Conservation (phyloP, 2,329 filamentous ascomycete genomes). For the Dactylonectria macrodidyma region DNA sequence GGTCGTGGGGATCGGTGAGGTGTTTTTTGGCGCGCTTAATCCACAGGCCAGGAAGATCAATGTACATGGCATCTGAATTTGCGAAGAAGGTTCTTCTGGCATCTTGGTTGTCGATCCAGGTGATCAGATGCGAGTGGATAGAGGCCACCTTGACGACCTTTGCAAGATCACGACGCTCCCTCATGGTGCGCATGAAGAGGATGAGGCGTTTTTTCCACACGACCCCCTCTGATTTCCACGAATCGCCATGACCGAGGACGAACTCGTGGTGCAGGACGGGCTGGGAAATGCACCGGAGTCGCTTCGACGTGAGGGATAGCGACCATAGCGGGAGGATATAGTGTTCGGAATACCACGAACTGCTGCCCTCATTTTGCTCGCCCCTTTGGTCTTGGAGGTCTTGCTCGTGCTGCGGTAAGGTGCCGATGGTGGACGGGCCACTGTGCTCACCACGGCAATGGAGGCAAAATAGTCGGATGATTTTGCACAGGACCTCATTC, state of each 20-base stretch:
- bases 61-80: neutral
- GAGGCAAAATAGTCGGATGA: conserved; percentile 14
- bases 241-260: conserved; percentile 22
- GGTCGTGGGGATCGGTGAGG: neutral
- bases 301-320: conserved; percentile 3
- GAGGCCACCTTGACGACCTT: neutral
- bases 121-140: neutral
- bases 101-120: neutral
- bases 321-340: conserved; percentile 16
- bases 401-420: neutral
- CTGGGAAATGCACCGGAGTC: conserved; percentile 7
- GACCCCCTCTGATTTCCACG: neutral
- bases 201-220: conserved; percentile 6
- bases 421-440: conserved; percentile 10
- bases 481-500: neutral
- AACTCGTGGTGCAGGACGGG: conserved; percentile 26
- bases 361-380: neutral
- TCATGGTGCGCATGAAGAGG: conserved; percentile 21
- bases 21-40: neutral
- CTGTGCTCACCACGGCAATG: conserved; percentile 13
- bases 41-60: conserved; percentile 12
- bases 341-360: conserved; percentile 15
- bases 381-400: neutral
- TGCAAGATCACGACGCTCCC: conserved; percentile 10
- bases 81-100: neutral